phyloP scores from a whole-genome alignment of 1,139 yeast species.

The Yarrowia galli region DNA sequence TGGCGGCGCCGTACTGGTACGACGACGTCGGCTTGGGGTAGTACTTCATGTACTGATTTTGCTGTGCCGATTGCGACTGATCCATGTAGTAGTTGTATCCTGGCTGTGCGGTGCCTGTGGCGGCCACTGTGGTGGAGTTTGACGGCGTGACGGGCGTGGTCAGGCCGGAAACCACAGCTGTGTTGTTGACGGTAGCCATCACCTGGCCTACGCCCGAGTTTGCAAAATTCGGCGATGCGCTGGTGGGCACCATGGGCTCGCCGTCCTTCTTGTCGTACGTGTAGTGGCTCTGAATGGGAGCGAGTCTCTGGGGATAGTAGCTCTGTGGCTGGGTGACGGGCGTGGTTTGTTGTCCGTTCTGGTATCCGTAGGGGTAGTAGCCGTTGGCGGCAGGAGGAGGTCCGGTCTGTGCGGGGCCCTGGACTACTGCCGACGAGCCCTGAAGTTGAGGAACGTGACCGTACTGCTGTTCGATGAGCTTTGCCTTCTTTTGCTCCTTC shows the following conservation, averaged over 20 bases:
- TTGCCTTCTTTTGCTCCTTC: slow-evolving; percentile 47
- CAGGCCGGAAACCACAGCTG: slow-evolving; percentile 30
- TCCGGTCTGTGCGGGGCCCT: slow-evolving; percentile 4
- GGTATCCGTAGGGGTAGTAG: slow-evolving; percentile 34
- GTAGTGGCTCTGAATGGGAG: slow-evolving; percentile 35
- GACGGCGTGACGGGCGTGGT: slow-evolving; percentile 33
- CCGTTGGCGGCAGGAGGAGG: not conserved
- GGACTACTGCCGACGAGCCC: not conserved
- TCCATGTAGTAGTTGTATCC: slow-evolving; percentile 37
- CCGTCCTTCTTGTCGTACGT: slow-evolving; percentile 37
- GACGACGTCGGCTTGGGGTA: slow-evolving; percentile 35
- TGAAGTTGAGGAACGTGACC: slow-evolving; percentile 24
- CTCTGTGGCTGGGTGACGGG: slow-evolving; percentile 15
- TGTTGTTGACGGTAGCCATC: slow-evolving; percentile 31
- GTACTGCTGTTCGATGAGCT: slow-evolving; percentile 33
- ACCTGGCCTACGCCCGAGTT: slow-evolving; percentile 32
- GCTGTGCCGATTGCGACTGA: slow-evolving; percentile 35
- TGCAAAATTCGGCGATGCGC: slow-evolving; percentile 20
- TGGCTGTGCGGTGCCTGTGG: slow-evolving; percentile 6
- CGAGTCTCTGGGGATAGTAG: slow-evolving; percentile 29
- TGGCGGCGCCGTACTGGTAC: slow-evolving; percentile 23
- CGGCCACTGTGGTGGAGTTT: slow-evolving; percentile 11
- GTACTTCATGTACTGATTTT: slow-evolving; percentile 38
- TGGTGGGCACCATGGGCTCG: slow-evolving; percentile 12
- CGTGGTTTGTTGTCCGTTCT: slow-evolving; percentile 17